Conservation (phyloP, 139 green algal species). For the Chlamydomonas schloesseri region DNA sequence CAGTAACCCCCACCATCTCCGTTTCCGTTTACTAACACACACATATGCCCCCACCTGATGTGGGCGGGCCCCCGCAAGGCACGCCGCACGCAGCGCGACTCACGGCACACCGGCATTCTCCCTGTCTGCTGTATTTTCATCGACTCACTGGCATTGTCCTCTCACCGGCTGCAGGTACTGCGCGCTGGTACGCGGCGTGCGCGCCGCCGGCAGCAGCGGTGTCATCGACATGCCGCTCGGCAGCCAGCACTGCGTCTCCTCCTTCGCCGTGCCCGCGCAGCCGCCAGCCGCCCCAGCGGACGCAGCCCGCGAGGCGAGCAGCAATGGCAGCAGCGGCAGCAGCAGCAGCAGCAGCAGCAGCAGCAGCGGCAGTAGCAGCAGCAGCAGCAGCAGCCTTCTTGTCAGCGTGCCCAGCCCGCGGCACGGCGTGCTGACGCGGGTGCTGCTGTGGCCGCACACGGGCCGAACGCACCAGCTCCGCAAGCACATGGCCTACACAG, state of each 20-base stretch:
- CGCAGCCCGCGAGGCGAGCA: no score
- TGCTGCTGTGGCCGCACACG: slow-evolving; percentile 76
- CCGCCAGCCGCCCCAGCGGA: no score
- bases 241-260: slow-evolving; percentile 35
- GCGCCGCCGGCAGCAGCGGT: slow-evolving; percentile 54
- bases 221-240: slow-evolving; percentile 48
- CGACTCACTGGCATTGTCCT: background rate
- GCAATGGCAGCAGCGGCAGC: background rate
- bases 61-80: no score
- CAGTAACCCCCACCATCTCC: no score
- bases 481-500: slow-evolving; percentile 77
- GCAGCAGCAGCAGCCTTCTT: background rate
- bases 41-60: no score
- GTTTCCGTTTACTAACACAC: no score
- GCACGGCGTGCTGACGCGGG: slow-evolving; percentile 56
- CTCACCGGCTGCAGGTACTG: slow-evolving; percentile 59
- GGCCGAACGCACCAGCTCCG: slow-evolving; percentile 82
- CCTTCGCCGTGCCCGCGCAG: slow-evolving; percentile 6
- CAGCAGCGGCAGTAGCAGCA: background rate
- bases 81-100: no score
- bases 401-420: background rate
- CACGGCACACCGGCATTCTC: no score
- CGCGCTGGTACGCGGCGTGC: slow-evolving; percentile 63
- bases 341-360: background rate
- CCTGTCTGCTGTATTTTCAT: no score